phyloP scores from a whole-genome alignment of 2,329 filamentous ascomycete species.

The Ophiostoma populinum region DNA sequence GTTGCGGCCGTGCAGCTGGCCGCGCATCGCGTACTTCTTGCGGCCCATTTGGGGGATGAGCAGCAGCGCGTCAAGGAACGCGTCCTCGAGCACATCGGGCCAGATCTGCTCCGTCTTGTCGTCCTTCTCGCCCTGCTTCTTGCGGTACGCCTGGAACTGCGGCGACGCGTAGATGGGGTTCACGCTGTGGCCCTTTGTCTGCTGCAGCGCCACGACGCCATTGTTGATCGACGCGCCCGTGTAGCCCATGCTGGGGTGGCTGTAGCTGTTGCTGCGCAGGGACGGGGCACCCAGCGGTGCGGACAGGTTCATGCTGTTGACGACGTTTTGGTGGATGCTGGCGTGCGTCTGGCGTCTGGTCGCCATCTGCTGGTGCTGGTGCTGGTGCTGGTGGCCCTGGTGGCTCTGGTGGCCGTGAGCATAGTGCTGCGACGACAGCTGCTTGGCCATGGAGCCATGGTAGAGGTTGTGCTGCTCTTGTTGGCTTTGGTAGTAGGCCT shows the following conservation, averaged over 20 bases:
- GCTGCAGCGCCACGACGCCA: background rate
- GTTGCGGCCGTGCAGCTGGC: slow-evolving; percentile 48
- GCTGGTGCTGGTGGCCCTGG: slow-evolving; percentile 6
- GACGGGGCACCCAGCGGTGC: slow-evolving; percentile 3
- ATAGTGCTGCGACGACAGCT: slow-evolving; percentile 14
- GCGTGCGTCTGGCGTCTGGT: slow-evolving; percentile 5
- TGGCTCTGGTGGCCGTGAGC: slow-evolving; percentile 16
- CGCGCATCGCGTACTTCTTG: slow-evolving; percentile 47
- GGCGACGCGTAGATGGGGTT: slow-evolving; percentile 46
- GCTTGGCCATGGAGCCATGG: slow-evolving; percentile 6
- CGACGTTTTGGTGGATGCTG: slow-evolving; percentile 1
- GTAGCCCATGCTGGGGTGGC: slow-evolving; percentile 1
- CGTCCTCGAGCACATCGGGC: slow-evolving; percentile 45
- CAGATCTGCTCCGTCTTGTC: slow-evolving; percentile 43
- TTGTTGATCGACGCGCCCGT: background rate
- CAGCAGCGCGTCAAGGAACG: slow-evolving; percentile 49
- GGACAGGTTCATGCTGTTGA: slow-evolving; percentile 5
- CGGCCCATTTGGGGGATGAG: slow-evolving; percentile 49
- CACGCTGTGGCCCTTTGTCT: slow-evolving; percentile 9
- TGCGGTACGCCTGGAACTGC: slow-evolving; percentile 48
- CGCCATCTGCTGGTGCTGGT: slow-evolving; percentile 6
- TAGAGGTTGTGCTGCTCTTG: slow-evolving; percentile 6
- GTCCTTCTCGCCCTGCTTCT: slow-evolving; percentile 46
- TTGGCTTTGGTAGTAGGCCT: slow-evolving; percentile 9
- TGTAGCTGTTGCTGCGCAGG: slow-evolving; percentile 4